These are phyloP conservation scores for Arabis alpina DNA, from an alignment of 345 rosid species.

Conservation along the genomic window DNA sequence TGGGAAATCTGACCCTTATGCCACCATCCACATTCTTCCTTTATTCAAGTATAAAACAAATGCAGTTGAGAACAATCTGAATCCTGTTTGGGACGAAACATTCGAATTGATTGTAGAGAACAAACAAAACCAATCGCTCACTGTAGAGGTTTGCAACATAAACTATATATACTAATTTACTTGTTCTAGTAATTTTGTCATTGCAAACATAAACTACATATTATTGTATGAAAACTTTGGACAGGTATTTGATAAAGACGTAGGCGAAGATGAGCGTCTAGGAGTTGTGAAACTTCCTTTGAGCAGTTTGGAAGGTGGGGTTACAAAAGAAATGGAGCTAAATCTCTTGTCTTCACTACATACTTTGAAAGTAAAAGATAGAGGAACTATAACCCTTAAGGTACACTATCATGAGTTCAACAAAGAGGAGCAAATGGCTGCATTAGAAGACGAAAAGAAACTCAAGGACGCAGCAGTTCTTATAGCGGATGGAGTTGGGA, in stretches of 20 bases:
- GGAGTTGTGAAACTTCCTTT: conserved; percentile 80
- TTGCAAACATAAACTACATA: not conserved
- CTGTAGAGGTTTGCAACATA: conserved; percentile 65
- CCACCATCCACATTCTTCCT: conserved; percentile 71
- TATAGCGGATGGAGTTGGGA: conserved; percentile 80
- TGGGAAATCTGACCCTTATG: conserved; percentile 99
- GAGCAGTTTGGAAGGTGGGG: conserved; percentile 59
- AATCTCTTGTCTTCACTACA: conserved; percentile 86
- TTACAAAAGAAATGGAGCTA: conserved; percentile 60
- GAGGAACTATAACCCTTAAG: conserved; percentile 86
- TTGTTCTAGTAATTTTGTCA: conserved; percentile 15
- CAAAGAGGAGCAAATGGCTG: conserved; percentile 86
- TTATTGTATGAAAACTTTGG: not conserved
- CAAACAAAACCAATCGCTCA: conserved; percentile 89
- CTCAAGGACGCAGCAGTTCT: conserved; percentile 80
- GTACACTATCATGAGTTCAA: conserved; percentile 74
- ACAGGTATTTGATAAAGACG: conserved; percentile 92
- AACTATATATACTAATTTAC: not conserved
- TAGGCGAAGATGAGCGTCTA: conserved; percentile 90
- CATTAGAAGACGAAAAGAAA: conserved; percentile 85
- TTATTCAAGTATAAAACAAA: conserved; percentile 85
- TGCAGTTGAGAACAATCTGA: conserved; percentile 82
- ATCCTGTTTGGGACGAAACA: conserved; percentile 91
- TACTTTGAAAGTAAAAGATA: conserved; percentile 86
- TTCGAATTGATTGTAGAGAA: conserved; percentile 93